phyloP scores from a whole-genome alignment of 345 rosid species.

The Erucastrum elatum region DNA sequence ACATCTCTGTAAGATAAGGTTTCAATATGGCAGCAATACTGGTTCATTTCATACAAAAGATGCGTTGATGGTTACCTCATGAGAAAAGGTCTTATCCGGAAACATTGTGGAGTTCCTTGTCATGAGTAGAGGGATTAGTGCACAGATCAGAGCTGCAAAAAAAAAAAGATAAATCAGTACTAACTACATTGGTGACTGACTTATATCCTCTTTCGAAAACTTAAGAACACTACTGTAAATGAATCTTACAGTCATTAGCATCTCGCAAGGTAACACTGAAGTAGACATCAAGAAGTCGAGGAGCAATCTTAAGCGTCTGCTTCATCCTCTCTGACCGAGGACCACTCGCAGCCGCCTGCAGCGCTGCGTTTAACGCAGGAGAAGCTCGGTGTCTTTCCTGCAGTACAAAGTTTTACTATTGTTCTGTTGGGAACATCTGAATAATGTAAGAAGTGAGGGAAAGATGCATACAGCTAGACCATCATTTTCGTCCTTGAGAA shows the following conservation, averaged over 20 bases:
- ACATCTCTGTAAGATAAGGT: conserved; percentile 9
- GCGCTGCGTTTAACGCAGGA: conserved; percentile 64
- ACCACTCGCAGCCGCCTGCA: conserved; percentile 72
- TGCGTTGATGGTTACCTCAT: conserved; percentile 55
- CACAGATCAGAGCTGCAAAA: conserved; percentile 82
- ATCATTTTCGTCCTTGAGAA: conserved; percentile 97
- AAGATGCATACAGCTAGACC: conserved; percentile 73
- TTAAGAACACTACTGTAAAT: background rate
- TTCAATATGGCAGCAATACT: background rate
- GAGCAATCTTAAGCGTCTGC: conserved; percentile 67
- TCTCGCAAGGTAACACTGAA: conserved; percentile 68
- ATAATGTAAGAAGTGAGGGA: no score
- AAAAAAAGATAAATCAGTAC: background rate
- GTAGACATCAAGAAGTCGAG: conserved; percentile 74
- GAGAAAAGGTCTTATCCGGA: conserved; percentile 72
- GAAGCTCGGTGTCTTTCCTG: conserved; percentile 90
- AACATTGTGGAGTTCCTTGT: conserved; percentile 71
- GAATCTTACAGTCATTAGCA: conserved; percentile 74
- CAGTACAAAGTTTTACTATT: conserved; percentile 25
- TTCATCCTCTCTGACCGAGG: conserved; percentile 75
- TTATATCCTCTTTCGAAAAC: background rate
- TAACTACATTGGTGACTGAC: background rate
- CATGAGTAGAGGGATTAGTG: conserved; percentile 85
- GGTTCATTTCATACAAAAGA: background rate
- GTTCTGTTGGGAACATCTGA: no score